Percentiles rank a stretch among this genome's conserved stretches.
Evolutionary conservation across 495 filamentous ascomycete species (phyloP).

Genomic region (Pseudoneurospora amorphoporcata): DNA sequence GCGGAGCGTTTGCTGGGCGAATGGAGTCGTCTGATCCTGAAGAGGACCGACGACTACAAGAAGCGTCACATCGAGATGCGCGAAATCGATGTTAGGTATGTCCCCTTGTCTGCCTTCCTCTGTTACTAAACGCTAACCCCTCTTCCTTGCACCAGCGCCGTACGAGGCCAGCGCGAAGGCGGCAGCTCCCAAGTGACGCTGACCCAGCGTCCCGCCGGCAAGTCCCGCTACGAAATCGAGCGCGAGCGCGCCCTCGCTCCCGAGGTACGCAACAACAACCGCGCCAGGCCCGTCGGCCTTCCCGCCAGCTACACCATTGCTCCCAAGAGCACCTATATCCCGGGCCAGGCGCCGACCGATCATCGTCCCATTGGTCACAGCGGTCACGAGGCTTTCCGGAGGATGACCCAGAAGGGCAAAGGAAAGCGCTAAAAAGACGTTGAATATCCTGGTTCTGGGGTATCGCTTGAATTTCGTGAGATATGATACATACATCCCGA

Average conservation of each 20-base stretch:
- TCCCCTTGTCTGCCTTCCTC: conserved; percentile 18
- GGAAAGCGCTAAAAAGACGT: conserved; percentile 30
- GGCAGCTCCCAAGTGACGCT: conserved; percentile 33
- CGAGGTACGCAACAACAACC: conserved; percentile 51
- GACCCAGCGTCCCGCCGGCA: conserved; percentile 32
- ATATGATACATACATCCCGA: background rate
- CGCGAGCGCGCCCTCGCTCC: conserved; percentile 62
- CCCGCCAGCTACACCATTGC: conserved; percentile 74
- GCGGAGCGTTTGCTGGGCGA: conserved; percentile 84
- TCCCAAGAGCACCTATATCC: conserved; percentile 50
- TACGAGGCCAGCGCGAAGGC: conserved; percentile 32
- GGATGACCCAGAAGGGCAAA: conserved; percentile 65
- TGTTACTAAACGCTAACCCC: conserved; percentile 6
- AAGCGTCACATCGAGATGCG: conserved; percentile 56
- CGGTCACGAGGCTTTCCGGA: conserved; percentile 71
- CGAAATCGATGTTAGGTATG: conserved; percentile 44
- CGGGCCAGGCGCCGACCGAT: conserved; percentile 21
- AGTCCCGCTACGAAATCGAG: conserved; percentile 47
- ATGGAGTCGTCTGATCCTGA: conserved; percentile 94
- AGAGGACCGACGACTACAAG: conserved; percentile 84
- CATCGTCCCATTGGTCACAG: conserved; percentile 57
- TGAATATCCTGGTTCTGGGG: conserved; percentile 1
- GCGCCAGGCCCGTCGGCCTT: conserved; percentile 59
- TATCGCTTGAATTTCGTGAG: background rate
- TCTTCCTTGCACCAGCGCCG: conserved; percentile 32